phyloP scores from a whole-genome alignment of 2,329 filamentous ascomycete species.

The Colletotrichum lentis region DNA sequence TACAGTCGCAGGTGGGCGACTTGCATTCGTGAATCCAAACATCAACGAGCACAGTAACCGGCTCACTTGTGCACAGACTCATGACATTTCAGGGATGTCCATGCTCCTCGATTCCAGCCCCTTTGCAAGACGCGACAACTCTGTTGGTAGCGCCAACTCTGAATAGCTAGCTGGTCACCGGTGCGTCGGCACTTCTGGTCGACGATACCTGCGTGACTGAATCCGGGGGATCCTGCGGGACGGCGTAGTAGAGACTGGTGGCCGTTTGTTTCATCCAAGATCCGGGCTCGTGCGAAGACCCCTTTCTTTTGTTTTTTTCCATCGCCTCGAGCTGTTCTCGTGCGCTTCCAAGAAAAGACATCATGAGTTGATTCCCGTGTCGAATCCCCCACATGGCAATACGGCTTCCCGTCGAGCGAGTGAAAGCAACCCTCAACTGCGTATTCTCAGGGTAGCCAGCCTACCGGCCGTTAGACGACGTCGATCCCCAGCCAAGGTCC shows the following conservation, averaged over 20 bases:
- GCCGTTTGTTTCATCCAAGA: no score
- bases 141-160: constrained; percentile 16
- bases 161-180: neutral
- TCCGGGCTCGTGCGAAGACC: no score
- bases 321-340: no score
- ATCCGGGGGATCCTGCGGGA: no score
- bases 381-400: neutral
- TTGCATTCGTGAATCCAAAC: no score
- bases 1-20: neutral
- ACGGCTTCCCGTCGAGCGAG: neutral
- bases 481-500: neutral
- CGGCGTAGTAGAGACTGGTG: no score
- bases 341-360: neutral
- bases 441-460: neutral
- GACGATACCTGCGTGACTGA: neutral
- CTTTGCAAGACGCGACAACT: neutral
- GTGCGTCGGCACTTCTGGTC: neutral
- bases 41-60: no score
- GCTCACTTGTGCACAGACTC: neutral
- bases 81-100: neutral
- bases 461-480: no score
- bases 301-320: no score
- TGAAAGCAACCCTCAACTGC: neutral
- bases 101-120: neutral
- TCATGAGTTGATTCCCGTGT: neutral